These are phyloP conservation scores for Gossypium ekmanianum DNA, from an alignment of 345 rosid genomes.

Conservation along the genomic window DNA sequence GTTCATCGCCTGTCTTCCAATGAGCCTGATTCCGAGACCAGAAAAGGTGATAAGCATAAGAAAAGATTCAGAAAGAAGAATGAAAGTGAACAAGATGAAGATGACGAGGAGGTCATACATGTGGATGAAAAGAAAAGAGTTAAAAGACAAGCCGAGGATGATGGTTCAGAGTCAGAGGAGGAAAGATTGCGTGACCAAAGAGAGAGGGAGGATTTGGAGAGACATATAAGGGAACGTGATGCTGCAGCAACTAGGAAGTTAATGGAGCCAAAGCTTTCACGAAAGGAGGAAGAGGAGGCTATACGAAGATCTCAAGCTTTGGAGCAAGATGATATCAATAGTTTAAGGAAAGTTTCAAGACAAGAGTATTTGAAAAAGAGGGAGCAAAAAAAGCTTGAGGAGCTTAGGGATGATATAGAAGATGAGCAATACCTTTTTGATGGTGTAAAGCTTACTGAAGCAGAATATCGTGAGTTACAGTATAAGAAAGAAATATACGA, in stretches of 20 bases:
- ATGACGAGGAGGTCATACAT: slow-evolving; percentile 51
- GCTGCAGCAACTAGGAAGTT: slow-evolving; percentile 75
- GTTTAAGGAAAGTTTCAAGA: slow-evolving; percentile 91
- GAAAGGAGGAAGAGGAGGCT: slow-evolving; percentile 85
- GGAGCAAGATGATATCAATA: slow-evolving; percentile 54
- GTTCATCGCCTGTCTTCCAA: slow-evolving; percentile 31
- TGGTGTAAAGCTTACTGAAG: slow-evolving; percentile 70
- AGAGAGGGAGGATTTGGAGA: slow-evolving; percentile 88
- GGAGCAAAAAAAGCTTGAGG: slow-evolving; percentile 96
- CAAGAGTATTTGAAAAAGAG: slow-evolving; percentile 90
- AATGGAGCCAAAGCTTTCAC: slow-evolving; percentile 70
- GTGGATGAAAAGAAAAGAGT: slow-evolving; percentile 46
- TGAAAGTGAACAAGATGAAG: slow-evolving; percentile 64
- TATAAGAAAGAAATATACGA: slow-evolving; percentile 82
- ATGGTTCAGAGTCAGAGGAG: slow-evolving; percentile 91
- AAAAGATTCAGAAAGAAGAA: slow-evolving; percentile 86
- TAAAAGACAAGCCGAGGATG: slow-evolving; percentile 56
- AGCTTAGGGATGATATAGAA: slow-evolving; percentile 88
- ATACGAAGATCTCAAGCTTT: slow-evolving; percentile 62
- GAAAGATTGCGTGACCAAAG: slow-evolving; percentile 86
- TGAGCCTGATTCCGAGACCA: slow-evolving; percentile 32
- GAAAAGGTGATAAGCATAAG: slow-evolving; percentile 41
- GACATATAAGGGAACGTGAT: slow-evolving; percentile 79
- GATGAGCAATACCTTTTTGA: slow-evolving; percentile 83
- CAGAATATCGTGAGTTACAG: slow-evolving; percentile 62